Evolutionary conservation across 1,284 basidiomycete species (phyloP).

Genomic region (Pisolithus thermaeus): DNA sequence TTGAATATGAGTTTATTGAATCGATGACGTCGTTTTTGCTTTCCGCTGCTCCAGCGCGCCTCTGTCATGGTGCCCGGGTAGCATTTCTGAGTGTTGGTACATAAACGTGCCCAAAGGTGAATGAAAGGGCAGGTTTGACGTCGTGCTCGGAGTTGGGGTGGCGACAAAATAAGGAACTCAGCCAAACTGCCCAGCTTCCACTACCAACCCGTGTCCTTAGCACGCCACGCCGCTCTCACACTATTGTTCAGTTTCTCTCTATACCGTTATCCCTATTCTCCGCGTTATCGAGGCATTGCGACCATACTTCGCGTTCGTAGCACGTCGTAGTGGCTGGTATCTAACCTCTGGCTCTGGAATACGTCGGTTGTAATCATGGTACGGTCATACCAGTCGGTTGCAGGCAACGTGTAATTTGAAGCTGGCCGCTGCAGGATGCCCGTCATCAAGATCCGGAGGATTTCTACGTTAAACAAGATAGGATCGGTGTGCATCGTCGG

Average conservation of each 20-base stretch:
- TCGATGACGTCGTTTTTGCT: background rate
- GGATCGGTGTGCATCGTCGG: conserved; percentile 67
- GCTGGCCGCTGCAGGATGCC: conserved; percentile 44
- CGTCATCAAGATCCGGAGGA: conserved; percentile 85
- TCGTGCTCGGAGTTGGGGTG: conserved; percentile 5
- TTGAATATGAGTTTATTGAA: background rate
- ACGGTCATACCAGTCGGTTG: background rate
- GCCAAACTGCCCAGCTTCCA: conserved; percentile 8
- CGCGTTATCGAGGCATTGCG: background rate
- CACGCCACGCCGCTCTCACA: conserved; percentile 1
- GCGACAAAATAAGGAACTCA: conserved; percentile 24
- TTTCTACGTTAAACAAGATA: conserved; percentile 93
- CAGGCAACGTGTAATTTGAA: conserved; percentile 7
- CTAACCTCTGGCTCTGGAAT: background rate
- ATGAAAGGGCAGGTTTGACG: background rate
- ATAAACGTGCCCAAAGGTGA: background rate
- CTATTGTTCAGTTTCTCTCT: conserved; percentile 1
- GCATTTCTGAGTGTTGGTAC: background rate
- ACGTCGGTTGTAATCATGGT: conserved; percentile 24
- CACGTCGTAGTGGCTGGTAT: conserved; percentile 5
- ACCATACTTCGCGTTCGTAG: background rate
- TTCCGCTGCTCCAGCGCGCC: background rate
- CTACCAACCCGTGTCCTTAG: background rate
- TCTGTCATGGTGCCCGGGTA: background rate
- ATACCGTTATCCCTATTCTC: conserved; percentile 1